These are phyloP conservation scores for Porodaedalea pini DNA, from an alignment of 1,284 basidiomycete genomes.

Conservation along the genomic window DNA sequence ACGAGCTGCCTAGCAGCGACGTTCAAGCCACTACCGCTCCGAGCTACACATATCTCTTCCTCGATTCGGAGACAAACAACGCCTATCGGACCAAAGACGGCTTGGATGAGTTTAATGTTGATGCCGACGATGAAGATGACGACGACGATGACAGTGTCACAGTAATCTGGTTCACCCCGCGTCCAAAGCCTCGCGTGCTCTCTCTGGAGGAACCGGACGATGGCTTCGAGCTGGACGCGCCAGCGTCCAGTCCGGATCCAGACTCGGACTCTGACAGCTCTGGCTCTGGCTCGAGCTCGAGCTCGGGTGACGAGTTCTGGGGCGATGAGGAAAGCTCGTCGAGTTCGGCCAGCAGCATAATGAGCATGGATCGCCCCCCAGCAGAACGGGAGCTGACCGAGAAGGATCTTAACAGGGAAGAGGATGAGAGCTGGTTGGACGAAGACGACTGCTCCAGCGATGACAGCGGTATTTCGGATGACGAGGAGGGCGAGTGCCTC, in stretches of 20 bases:
- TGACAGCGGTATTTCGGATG: neutral
- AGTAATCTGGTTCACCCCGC: neutral
- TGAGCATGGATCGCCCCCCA: neutral
- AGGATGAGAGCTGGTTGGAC: neutral
- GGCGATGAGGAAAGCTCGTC: neutral
- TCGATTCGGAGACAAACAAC: neutral
- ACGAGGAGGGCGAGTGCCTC: neutral
- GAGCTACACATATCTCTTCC: neutral
- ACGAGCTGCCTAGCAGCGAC: neutral
- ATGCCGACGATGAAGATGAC: neutral
- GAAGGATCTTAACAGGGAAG: neutral
- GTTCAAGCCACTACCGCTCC: neutral
- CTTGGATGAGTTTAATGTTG: neutral
- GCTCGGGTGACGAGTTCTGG: neutral
- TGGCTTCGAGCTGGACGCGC: neutral
- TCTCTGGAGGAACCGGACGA: neutral
- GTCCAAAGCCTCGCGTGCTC: too few relatives aligned
- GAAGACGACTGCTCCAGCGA: neutral
- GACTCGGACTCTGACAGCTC: neutral
- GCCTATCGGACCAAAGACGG: neutral
- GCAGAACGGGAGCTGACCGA: neutral
- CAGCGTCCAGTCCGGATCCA: neutral
- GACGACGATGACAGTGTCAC: conserved; percentile 1
- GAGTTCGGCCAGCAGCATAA: neutral
- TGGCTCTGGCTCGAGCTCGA: neutral